Evolutionary conservation across 2,329 filamentous ascomycete species (phyloP).

Genomic region (Fusarium napiforme): DNA sequence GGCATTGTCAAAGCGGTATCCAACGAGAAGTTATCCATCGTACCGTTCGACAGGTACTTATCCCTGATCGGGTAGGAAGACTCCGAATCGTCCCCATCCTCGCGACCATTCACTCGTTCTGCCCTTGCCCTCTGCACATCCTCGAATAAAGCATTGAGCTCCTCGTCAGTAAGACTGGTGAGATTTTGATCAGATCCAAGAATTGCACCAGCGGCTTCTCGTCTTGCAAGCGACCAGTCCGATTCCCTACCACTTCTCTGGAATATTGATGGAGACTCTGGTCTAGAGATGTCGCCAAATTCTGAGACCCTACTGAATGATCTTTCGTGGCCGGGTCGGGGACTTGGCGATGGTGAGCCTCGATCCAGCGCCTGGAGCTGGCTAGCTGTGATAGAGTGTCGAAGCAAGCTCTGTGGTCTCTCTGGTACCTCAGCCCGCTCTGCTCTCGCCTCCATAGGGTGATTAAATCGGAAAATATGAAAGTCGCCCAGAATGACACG

Average conservation of each 20-base stretch:
- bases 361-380: conserved; percentile 69
- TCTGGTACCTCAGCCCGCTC: conserved; percentile 81
- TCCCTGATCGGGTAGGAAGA: conserved; percentile 92
- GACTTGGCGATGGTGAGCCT: conserved; percentile 69
- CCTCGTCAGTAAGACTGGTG: conserved; percentile 88
- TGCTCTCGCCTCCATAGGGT: conserved; percentile 93
- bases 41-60: conserved; percentile 95
- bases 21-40: conserved; percentile 93
- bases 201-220: conserved; percentile 92
- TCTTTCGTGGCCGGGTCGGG: conserved; percentile 77
- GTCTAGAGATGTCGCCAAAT: conserved; percentile 74
- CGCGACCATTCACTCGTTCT: conserved; percentile 75
- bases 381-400: conserved; percentile 79
- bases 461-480: conserved; percentile 98
- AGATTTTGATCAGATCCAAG: conserved; percentile 93
- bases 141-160: conserved; percentile 92
- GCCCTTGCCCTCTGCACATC: conserved; percentile 91
- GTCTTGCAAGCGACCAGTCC: conserved; percentile 93
- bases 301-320: conserved; percentile 86
- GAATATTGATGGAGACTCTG: conserved; percentile 81
- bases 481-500: conserved; percentile 97
- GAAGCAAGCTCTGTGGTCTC: conserved; percentile 75
- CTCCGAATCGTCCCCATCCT: conserved; percentile 89
- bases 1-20: conserved; percentile 96
- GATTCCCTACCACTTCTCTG: conserved; percentile 77